Conservation (phyloP, 805 yeast species). For the Wickerhamomyces kurtzmanii region DNA sequence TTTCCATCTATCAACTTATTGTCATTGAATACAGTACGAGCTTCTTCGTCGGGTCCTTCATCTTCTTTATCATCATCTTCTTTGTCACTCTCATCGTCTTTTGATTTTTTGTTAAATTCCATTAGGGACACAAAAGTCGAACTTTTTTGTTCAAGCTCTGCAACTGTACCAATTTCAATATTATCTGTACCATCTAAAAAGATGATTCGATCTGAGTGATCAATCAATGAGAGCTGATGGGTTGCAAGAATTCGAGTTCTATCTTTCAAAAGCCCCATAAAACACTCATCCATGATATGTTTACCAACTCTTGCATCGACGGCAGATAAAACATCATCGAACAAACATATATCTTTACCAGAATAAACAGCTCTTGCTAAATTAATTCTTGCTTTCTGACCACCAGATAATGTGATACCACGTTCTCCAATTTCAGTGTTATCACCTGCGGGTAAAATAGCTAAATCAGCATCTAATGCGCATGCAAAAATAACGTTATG, state of each 20-base stretch:
- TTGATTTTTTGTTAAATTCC: constrained; percentile 27
- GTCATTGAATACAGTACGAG: constrained; percentile 9
- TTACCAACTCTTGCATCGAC: constrained; percentile 74
- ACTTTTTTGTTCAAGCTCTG: constrained; percentile 32
- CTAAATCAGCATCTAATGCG: constrained; percentile 47
- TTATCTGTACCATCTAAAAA: constrained; percentile 56
- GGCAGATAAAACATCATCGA: constrained; percentile 70
- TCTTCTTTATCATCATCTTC: constrained; percentile 19
- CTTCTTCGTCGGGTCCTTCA: constrained; percentile 10
- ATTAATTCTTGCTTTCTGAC: constrained; percentile 67
- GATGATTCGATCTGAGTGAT: constrained; percentile 52
- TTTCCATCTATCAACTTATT: constrained; percentile 20
- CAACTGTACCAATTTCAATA: constrained; percentile 44
- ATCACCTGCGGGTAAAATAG: constrained; percentile 57
- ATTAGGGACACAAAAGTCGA: constrained; percentile 37
- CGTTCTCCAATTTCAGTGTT: constrained; percentile 65
- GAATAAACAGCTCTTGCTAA: constrained; percentile 67
- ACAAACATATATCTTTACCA: constrained; percentile 46
- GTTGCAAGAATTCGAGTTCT: constrained; percentile 67
- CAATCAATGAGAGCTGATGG: constrained; percentile 61
- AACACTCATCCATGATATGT: constrained; percentile 53
- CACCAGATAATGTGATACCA: constrained; percentile 71
- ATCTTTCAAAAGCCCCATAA: constrained; percentile 37
- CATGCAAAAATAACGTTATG: constrained; percentile 46
- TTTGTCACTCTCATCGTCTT: constrained; percentile 15